Base-by-base conservation (phyloP, 1,284 basidiomycete species). In the Pseudozyma flocculosa region DNA sequence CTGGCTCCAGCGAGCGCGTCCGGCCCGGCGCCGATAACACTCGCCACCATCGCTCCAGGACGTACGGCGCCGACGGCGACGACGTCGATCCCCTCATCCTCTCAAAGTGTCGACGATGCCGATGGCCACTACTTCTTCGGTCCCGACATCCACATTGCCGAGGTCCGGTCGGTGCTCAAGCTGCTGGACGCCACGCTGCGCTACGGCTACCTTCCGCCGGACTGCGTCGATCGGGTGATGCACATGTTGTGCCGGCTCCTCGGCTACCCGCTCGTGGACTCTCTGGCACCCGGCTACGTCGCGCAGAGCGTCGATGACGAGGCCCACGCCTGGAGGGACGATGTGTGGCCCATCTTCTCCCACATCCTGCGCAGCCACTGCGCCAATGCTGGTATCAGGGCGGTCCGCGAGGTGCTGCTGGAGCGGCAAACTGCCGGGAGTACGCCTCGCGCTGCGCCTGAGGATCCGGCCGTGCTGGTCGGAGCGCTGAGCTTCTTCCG, bases 311-410 rank as follows among this genome's bases (percentile, higher is more conserved):
- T 49, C 18, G 50, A 56, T 15, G 43, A 50, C 9, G 37, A 57
- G 23, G 60, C 61, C 29, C 32, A 48, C 2, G 55, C 52, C 15
- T 72, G 56, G 60, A 51, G 50, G 32, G 48, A 45, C 14, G 65
- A 70, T 21, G 62, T 66, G 18, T 36, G 54, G 44, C 53, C 52
- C 2, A 52, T 74, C 34, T 45, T 75, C 9, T 57, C 56, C 30
- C 72, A 76, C 50, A 48, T 78, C n/a, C 58, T 78, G 7, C 45
- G 61, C 4, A 75, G 73, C 44, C 75, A 78, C 54, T 69, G 65
- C 32, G 75, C 74, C 17, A 72, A 75, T 37, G 61, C 70, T 17
- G 59, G 67, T 11, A 52, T 78, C 34, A 69, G 70, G 22, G 53
- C 57, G 2, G 66, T 72, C 19, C 60, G 68, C 36, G 36, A 48